These are phyloP conservation scores for Achlya hypogyna DNA, from an alignment of 352 stramenopile species.

Conservation along the genomic window DNA sequence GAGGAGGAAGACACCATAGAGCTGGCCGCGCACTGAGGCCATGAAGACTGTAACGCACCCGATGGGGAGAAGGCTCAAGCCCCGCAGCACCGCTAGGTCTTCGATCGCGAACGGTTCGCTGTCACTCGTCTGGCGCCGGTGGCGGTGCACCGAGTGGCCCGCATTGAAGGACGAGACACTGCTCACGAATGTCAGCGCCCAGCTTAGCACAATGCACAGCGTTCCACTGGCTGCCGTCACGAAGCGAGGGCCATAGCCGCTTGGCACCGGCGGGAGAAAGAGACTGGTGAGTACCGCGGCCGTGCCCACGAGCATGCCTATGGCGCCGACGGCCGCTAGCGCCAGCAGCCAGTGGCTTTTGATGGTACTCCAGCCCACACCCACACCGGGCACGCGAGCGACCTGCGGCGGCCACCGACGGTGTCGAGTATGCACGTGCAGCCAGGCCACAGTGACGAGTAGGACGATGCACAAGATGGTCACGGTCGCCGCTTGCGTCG, in stretches of 20 bases:
- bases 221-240: not conserved
- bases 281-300: not conserved
- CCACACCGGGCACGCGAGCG: not conserved
- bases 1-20: slow-evolving; percentile 56
- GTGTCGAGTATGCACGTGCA: not conserved
- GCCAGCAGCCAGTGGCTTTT: not conserved
- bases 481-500: not conserved
- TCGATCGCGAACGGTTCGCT: not conserved
- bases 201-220: not conserved
- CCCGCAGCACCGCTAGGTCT: not conserved
- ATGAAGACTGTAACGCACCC: slow-evolving; percentile 30
- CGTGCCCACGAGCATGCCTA: not conserved
- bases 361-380: not conserved
- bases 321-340: not conserved
- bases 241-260: not conserved
- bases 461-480: not conserved
- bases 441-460: not conserved
- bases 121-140: not conserved
- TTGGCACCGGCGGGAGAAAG: not conserved
- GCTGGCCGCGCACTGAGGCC: slow-evolving; percentile 54
- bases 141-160: not conserved
- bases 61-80: slow-evolving; percentile 18
- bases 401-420: not conserved
- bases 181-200: not conserved
- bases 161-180: not conserved